phyloP scores from a whole-genome alignment of 164 flowering plant genomes.

The Tetracentron sinense region DNA sequence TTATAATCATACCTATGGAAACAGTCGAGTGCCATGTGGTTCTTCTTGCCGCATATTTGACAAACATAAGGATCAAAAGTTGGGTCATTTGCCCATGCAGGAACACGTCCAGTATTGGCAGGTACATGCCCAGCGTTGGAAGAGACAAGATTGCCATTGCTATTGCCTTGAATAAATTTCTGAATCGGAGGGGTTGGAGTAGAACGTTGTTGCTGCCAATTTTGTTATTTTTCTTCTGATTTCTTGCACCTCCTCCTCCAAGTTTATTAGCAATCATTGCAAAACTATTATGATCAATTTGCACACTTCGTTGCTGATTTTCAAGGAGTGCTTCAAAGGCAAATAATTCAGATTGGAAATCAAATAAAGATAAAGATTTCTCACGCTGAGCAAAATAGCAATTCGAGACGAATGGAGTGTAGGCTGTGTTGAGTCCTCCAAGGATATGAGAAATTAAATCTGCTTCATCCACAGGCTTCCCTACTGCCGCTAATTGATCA shows the following conservation, averaged over 20 bases:
- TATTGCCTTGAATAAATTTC: neutral
- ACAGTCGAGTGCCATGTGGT: constrained; percentile 1
- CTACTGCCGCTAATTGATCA: neutral
- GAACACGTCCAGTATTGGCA: neutral
- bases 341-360: constrained; percentile 6
- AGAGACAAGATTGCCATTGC: neutral
- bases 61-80: neutral
- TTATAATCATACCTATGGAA: neutral
- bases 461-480: neutral
- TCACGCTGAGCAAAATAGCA: constrained; percentile 5
- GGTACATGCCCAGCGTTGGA: neutral
- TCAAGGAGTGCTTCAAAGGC: constrained; percentile 6
- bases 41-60: constrained; percentile 6
- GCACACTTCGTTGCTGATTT: constrained; percentile 4
- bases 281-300: constrained; percentile 3
- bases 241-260: neutral
- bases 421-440: constrained; percentile 7
- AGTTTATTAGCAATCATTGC: constrained; percentile 4
- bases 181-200: neutral
- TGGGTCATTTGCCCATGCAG: constrained; percentile 3
- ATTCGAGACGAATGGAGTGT: constrained; percentile 4
- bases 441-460: neutral
- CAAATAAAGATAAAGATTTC: neutral
- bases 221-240: constrained; percentile 3
- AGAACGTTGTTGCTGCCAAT: neutral